A percentile compares a stretch with the other conserved stretches of the same genome.
Conservation (phyloP, 768 basidiomycete species). For the Suillus hirtellus region DNA sequence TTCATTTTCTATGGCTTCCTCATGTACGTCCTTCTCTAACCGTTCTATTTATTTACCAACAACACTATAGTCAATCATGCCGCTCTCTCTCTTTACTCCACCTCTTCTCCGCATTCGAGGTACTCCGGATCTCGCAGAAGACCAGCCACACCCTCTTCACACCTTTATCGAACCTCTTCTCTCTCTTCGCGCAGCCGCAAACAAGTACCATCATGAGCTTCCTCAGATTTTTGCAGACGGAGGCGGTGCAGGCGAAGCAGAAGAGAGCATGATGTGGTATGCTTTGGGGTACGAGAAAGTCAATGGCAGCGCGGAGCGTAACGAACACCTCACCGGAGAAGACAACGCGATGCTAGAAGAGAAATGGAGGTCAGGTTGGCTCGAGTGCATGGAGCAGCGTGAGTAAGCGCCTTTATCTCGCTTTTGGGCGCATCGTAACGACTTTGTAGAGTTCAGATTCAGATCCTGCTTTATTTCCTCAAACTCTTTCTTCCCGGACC, state of each 20-base stretch:
- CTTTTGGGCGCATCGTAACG: neutral
- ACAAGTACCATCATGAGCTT: conserved; percentile 69
- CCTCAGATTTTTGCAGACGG: conserved; percentile 57
- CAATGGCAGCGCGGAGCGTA: conserved; percentile 33
- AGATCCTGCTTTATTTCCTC: conserved; percentile 69
- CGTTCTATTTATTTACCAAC: conserved; percentile 13
- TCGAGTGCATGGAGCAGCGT: conserved; percentile 67
- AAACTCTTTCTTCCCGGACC: conserved; percentile 62
- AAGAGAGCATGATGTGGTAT: conserved; percentile 81
- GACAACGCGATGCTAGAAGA: conserved; percentile 42
- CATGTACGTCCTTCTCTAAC: conserved; percentile 46
- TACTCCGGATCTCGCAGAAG: conserved; percentile 25
- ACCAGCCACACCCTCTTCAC: conserved; percentile 55
- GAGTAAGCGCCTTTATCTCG: conserved; percentile 44
- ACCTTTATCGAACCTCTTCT: conserved; percentile 59
- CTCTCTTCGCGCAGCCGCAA: conserved; percentile 50
- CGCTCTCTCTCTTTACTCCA: conserved; percentile 55
- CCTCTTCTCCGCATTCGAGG: conserved; percentile 52
- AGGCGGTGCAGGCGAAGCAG: conserved; percentile 61
- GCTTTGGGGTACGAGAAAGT: conserved; percentile 61
- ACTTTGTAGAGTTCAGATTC: conserved; percentile 63
- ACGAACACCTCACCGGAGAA: conserved; percentile 21
- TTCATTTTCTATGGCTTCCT: conserved; percentile 79
- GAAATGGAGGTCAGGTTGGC: conserved; percentile 55
- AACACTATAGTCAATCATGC: conserved; percentile 64